Conservation (phyloP, 2,329 filamentous ascomycete species). For the Aspergillus oerlinghausenensis region DNA sequence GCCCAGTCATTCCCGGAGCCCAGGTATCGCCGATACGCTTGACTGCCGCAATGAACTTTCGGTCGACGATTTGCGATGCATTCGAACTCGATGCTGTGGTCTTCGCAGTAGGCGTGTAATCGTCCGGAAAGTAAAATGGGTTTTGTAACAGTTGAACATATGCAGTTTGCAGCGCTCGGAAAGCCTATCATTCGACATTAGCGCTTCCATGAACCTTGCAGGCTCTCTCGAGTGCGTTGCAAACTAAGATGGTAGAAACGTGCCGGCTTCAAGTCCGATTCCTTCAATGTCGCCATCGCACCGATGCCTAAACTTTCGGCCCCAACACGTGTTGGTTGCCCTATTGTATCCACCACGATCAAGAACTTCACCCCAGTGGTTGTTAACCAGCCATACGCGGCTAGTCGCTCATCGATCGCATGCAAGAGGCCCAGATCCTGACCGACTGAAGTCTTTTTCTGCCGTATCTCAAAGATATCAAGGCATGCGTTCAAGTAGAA, state of each 20-base stretch:
- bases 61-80: constrained; percentile 70
- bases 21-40: constrained; percentile 79
- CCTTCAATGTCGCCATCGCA: constrained; percentile 63
- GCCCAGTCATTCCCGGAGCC: constrained; percentile 64
- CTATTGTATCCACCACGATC: constrained; percentile 85
- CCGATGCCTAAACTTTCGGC: constrained; percentile 21
- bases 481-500: constrained; percentile 87
- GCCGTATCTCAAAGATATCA: constrained; percentile 86
- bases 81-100: constrained; percentile 39
- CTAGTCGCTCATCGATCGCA: constrained; percentile 86
- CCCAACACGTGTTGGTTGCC: constrained; percentile 49
- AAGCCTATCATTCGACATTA: constrained; percentile 53
- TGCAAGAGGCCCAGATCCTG: constrained; percentile 90
- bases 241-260: constrained; percentile 25
- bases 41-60: constrained; percentile 75
- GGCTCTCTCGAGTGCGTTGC: background rate
- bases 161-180: constrained; percentile 85
- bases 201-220: background rate
- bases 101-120: constrained; percentile 60
- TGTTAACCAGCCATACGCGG: constrained; percentile 92
- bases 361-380: constrained; percentile 93
- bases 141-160: constrained; percentile 88
- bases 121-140: constrained; percentile 89
- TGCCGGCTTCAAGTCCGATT: constrained; percentile 82
- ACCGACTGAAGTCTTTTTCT: constrained; percentile 66